phyloP scores from a whole-genome alignment of 495 filamentous ascomycete species.

The Penicillium taxi region DNA sequence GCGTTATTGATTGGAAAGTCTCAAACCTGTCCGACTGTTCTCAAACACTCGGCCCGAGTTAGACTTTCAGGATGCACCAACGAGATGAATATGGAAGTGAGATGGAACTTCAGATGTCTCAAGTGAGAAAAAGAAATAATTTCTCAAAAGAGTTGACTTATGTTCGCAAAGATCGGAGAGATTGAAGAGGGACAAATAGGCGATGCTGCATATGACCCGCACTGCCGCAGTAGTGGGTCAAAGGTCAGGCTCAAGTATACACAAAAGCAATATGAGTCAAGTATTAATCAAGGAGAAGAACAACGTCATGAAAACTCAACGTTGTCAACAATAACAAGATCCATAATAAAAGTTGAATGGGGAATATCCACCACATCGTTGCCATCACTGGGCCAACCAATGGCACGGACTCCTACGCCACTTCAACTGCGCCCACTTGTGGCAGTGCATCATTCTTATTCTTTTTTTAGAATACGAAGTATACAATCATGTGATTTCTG shows the following conservation, averaged over 20 bases:
- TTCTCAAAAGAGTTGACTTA: not conserved
- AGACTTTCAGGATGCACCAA: not conserved
- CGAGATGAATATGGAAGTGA: not conserved
- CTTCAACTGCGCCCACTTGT: conserved; percentile 4
- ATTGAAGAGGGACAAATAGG: conserved; percentile 16
- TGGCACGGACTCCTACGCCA: conserved; percentile 8
- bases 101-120: conserved; percentile 1
- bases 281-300: no score
- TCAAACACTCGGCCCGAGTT: conserved; percentile 20
- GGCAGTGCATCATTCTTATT: conserved; percentile 7
- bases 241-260: no score
- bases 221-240: no score
- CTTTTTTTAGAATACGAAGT: conserved; percentile 16
- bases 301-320: not conserved
- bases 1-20: conserved; percentile 11
- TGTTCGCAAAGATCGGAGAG: conserved; percentile 1
- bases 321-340: not conserved
- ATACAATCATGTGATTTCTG: conserved; percentile 2
- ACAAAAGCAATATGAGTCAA: no score
- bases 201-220: conserved; percentile 12
- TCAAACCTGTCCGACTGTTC: conserved; percentile 12
- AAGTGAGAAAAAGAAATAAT: conserved; percentile 6
- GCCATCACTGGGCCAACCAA: conserved; percentile 33
- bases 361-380: no score
- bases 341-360: no score